phyloP scores from a whole-genome alignment of 116 monocot species.

The Thalassia testudinum region DNA sequence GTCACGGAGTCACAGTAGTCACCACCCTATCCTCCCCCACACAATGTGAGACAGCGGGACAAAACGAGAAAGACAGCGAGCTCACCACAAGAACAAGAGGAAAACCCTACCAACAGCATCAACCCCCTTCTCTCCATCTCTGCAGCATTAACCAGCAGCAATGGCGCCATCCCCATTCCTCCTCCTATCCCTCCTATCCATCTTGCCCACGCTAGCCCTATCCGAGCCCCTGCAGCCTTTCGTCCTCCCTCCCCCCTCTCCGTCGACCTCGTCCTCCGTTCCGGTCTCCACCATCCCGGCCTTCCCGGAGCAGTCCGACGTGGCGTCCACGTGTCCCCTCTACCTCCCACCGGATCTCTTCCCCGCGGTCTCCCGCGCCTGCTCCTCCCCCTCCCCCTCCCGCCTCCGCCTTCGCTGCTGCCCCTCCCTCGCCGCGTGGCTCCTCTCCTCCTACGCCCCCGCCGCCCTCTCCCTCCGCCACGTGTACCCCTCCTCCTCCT shows the following conservation, averaged over 20 bases:
- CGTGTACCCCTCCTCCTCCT: conserved; percentile 2
- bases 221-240: conserved; percentile 10
- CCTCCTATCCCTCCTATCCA: conserved; percentile 1
- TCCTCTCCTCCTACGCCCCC: conserved; percentile 45
- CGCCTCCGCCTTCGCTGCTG: conserved; percentile 32
- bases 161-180: background rate
- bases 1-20: no score
- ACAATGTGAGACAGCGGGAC: no score
- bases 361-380: conserved; percentile 22
- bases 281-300: conserved; percentile 64
- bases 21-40: no score
- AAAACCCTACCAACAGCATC: no score
- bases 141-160: no score
- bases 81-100: no score
- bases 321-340: conserved; percentile 31
- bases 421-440: conserved; percentile 48
- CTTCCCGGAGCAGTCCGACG: conserved; percentile 60
- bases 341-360: conserved; percentile 34
- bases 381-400: conserved; percentile 14
- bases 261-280: conserved; percentile 1
- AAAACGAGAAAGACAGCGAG: no score
- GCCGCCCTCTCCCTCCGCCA: conserved; percentile 16
- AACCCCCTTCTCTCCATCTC: no score
- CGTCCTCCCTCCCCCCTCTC: conserved; percentile 11
- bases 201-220: background rate